phyloP scores from a whole-genome alignment of 1,284 basidiomycete genomes.

The Omphalotus olearius region DNA sequence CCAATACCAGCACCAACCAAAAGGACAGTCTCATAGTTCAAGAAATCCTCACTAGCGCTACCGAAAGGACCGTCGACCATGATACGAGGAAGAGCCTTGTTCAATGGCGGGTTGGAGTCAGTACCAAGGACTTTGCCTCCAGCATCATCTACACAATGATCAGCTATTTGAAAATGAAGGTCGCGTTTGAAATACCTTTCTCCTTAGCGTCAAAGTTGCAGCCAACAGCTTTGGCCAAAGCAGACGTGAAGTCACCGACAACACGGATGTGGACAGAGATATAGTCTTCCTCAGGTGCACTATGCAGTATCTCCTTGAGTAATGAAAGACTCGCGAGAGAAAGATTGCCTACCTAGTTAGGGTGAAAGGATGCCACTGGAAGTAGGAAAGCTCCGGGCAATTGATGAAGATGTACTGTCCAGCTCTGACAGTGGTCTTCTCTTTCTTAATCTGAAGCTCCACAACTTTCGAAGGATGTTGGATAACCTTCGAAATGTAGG shows the following conservation, averaged over 20 bases:
- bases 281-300: slow-evolving; percentile 88
- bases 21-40: slow-evolving; percentile 83
- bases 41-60: slow-evolving; percentile 80
- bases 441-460: slow-evolving; percentile 93
- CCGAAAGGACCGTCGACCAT: slow-evolving; percentile 92
- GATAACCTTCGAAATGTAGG: slow-evolving; percentile 89
- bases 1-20: slow-evolving; percentile 90
- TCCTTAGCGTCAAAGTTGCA: slow-evolving; percentile 67
- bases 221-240: slow-evolving; percentile 74
- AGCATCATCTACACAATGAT: slow-evolving; percentile 20
- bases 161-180: not conserved
- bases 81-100: slow-evolving; percentile 75
- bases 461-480: slow-evolving; percentile 88
- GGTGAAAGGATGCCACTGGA: slow-evolving; percentile 94
- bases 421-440: slow-evolving; percentile 73
- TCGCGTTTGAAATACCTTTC: slow-evolving; percentile 24
- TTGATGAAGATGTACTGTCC: slow-evolving; percentile 88
- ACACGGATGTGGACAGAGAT: slow-evolving; percentile 87
- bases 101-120: slow-evolving; percentile 54
- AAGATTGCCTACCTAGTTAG: slow-evolving; percentile 57
- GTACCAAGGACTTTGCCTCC: slow-evolving; percentile 61
- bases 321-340: not conserved
- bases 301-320: slow-evolving; percentile 20
- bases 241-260: slow-evolving; percentile 83
- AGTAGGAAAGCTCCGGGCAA: slow-evolving; percentile 86